A percentile compares a stretch with the other conserved stretches of the same genome.
These are phyloP conservation scores for Fusarium ramigenum DNA, from an alignment of 2,329 filamentous ascomycete species.

Conservation along the genomic window DNA sequence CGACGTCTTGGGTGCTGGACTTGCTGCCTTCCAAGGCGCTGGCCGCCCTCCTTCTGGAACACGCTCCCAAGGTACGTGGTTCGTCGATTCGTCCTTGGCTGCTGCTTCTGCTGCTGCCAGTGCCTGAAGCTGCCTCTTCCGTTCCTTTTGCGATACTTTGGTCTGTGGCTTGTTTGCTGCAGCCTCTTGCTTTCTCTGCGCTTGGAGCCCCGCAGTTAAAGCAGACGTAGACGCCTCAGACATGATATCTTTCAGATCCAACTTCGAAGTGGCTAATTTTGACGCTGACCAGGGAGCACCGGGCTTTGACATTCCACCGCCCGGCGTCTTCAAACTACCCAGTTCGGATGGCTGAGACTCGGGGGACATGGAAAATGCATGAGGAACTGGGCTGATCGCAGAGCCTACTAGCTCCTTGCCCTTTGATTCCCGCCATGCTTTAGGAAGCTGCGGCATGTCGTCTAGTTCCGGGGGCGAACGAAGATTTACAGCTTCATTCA, in stretches of 20 bases:
- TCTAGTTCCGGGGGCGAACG: conserved; percentile 41
- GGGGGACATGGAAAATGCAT: conserved; percentile 35
- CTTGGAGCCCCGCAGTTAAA: conserved; percentile 63
- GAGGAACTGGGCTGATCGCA: conserved; percentile 15
- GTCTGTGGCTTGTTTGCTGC: conserved; percentile 50
- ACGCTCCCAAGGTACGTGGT: conserved; percentile 57
- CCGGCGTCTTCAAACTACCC: neutral
- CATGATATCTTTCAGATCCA: conserved; percentile 83
- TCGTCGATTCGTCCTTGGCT: conserved; percentile 46
- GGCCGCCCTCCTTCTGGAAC: conserved; percentile 48
- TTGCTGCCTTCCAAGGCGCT: conserved; percentile 74
- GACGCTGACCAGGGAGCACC: conserved; percentile 61
- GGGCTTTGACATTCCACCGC: conserved; percentile 17
- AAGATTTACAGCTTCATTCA: conserved; percentile 24
- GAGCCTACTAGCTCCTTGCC: conserved; percentile 36
- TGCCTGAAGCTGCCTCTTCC: conserved; percentile 82
- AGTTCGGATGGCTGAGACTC: conserved; percentile 14
- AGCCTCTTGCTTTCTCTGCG: conserved; percentile 57
- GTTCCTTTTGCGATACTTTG: conserved; percentile 91
- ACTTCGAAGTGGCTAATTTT: conserved; percentile 66
- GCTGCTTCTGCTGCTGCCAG: conserved; percentile 60
- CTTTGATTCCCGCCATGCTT: conserved; percentile 45
- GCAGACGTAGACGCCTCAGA: conserved; percentile 63
- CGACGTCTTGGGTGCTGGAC: conserved; percentile 53
- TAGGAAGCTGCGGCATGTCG: conserved; percentile 44